Conservation (phyloP, 257 asterid genomes). For the Solanum ossicruentum region DNA sequence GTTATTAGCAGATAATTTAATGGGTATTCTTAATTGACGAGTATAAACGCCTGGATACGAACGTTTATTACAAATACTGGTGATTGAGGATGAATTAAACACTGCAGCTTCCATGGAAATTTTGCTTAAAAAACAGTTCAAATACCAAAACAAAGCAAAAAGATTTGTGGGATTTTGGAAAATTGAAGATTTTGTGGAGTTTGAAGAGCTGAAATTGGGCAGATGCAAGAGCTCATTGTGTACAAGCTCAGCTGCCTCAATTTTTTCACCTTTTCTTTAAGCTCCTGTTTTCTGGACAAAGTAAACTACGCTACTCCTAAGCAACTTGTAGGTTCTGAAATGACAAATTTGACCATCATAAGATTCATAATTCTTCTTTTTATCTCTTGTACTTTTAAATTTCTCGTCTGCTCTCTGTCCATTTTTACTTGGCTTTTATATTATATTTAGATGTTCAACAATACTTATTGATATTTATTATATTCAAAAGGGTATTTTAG, state of each 20-base stretch:
- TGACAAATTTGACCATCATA: conserved; percentile 12
- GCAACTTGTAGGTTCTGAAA: conserved; percentile 19
- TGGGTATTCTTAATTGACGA: background rate
- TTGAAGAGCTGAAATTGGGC: conserved; percentile 30
- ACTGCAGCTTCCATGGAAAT: conserved; percentile 45
- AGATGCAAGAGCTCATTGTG: conserved; percentile 25
- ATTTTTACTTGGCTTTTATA: too few species aligned
- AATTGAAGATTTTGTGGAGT: conserved; percentile 19
- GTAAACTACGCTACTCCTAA: background rate
- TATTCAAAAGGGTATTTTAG: too few species aligned
- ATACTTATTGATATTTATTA: too few species aligned
- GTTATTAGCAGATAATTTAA: background rate
- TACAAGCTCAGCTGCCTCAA: conserved; percentile 4
- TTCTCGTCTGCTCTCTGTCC: too few species aligned
- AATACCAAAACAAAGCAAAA: background rate
- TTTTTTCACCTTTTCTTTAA: background rate
- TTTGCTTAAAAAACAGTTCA: background rate
- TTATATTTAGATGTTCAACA: too few species aligned
- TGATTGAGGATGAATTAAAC: conserved; percentile 9
- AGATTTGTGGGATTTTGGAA: background rate
- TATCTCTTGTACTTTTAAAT: too few species aligned
- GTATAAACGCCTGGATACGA: background rate
- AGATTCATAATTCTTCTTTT: too few species aligned
- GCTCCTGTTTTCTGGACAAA: background rate
- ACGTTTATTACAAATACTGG: background rate